phyloP scores from a whole-genome alignment of 805 yeast species.

The Saccharomycopsis babjevae region DNA sequence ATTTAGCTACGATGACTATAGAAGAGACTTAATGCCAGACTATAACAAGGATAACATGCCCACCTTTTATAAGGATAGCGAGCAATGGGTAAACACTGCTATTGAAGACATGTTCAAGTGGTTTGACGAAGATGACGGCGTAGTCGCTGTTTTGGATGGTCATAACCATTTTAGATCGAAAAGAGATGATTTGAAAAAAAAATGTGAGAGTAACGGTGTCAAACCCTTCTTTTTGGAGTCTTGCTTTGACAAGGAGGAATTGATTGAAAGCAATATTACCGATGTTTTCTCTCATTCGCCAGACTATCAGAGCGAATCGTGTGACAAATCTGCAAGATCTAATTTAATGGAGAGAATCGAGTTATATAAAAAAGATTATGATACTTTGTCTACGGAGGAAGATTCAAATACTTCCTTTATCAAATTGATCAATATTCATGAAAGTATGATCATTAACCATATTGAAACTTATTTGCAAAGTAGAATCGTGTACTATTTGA shows the following conservation, averaged over 20 bases:
- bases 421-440: conserved; percentile 77
- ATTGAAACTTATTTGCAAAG: conserved; percentile 85
- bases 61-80: conserved; percentile 33
- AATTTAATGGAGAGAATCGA: conserved; percentile 70
- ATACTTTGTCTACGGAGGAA: conserved; percentile 51
- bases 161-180: conserved; percentile 75
- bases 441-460: conserved; percentile 79
- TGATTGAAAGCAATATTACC: conserved; percentile 66
- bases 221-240: conserved; percentile 91
- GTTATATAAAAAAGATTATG: conserved; percentile 64
- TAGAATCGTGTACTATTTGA: conserved; percentile 87
- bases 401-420: conserved; percentile 71
- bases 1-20: conserved; percentile 81
- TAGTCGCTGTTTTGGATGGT: conserved; percentile 90
- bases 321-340: conserved; percentile 50
- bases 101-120: conserved; percentile 74
- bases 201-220: conserved; percentile 54
- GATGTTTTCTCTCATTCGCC: conserved; percentile 87
- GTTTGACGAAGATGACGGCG: conserved; percentile 72
- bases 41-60: conserved; percentile 58
- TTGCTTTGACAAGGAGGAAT: conserved; percentile 74
- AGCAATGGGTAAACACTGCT: conserved; percentile 45
- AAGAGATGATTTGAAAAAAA: conserved; percentile 50
- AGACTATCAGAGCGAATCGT: conserved; percentile 60
- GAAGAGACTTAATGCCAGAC: conserved; percentile 53